These are phyloP conservation scores for Sarocladiaceae sp. DNA, from an alignment of 2,329 filamentous ascomycete species.

Conservation along the genomic window DNA sequence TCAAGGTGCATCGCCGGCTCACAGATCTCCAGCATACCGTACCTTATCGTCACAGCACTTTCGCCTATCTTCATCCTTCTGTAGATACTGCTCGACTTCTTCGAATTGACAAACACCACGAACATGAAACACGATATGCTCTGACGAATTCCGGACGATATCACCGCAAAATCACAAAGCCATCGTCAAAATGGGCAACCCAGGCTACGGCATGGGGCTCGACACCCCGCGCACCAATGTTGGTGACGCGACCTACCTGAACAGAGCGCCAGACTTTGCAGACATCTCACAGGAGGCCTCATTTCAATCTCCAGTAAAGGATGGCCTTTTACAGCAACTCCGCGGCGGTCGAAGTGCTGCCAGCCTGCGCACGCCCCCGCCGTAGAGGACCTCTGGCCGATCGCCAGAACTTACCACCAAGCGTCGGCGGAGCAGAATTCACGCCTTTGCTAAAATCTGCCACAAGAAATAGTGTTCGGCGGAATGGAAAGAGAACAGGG, in stretches of 20 bases:
- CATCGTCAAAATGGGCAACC: constrained; percentile 54
- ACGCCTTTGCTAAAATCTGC: constrained; percentile 85
- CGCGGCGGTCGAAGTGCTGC: constrained; percentile 49
- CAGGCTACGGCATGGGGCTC: constrained; percentile 59
- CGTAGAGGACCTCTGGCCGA: constrained; percentile 64
- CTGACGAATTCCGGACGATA: constrained; percentile 8
- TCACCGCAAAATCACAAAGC: constrained; percentile 4
- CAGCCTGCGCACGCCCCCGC: constrained; percentile 70
- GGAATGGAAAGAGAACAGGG: constrained; percentile 55
- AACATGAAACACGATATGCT: not conserved
- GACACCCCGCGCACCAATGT: constrained; percentile 83
- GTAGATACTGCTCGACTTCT: not conserved
- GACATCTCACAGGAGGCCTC: constrained; percentile 86
- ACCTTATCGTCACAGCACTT: not conserved
- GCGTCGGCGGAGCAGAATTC: constrained; percentile 72
- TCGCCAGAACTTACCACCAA: constrained; percentile 65
- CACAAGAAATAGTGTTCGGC: constrained; percentile 67
- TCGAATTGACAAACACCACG: not conserved
- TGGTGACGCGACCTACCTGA: constrained; percentile 80
- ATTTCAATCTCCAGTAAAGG: constrained; percentile 74
- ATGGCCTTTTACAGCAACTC: constrained; percentile 14
- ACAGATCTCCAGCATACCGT: not conserved
- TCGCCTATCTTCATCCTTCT: not conserved
- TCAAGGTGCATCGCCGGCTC: not conserved
- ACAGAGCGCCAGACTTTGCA: constrained; percentile 61